Conservation (phyloP, 2,329 filamentous ascomycete genomes). For the Aspergillus pseudoglaucus region DNA sequence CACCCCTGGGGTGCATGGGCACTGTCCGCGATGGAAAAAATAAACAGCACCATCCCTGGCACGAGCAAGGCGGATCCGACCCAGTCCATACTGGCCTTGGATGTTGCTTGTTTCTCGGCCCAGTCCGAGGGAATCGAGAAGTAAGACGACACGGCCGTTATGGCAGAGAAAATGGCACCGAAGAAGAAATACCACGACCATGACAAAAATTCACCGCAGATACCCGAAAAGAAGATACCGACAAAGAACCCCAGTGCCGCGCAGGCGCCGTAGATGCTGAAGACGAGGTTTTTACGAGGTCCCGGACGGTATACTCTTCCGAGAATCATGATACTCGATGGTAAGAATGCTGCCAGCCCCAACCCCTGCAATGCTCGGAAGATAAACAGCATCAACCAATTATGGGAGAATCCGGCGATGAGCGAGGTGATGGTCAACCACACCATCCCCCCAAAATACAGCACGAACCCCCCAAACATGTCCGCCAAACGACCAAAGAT, state of each 20-base stretch:
- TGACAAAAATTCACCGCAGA: constrained; percentile 47
- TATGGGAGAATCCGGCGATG: constrained; percentile 62
- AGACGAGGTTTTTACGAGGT: constrained; percentile 62
- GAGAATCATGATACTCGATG: constrained; percentile 60
- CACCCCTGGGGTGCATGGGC: constrained; percentile 63
- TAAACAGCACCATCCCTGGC: constrained; percentile 60
- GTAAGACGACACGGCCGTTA: constrained; percentile 41
- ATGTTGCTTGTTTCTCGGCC: constrained; percentile 26
- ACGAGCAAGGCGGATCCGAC: constrained; percentile 56
- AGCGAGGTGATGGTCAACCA: constrained; percentile 66
- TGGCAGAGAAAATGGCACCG: constrained; percentile 47
- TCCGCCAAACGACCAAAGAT: constrained; percentile 53
- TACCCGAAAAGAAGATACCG: constrained; percentile 60
- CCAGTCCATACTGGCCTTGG: constrained; percentile 61
- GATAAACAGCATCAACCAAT: constrained; percentile 63
- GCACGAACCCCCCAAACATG: constrained; percentile 57
- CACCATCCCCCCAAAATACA: constrained; percentile 56
- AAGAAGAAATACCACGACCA: constrained; percentile 68
- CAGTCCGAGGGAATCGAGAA: constrained; percentile 44
- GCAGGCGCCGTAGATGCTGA: constrained; percentile 52
- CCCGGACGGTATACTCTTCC: constrained; percentile 61
- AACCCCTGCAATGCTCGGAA: constrained; percentile 69
- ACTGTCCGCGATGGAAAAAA: constrained; percentile 69
- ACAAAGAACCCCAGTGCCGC: constrained; percentile 45
- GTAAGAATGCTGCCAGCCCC: constrained; percentile 65